Evolutionary conservation across 768 basidiomycete genomes (phyloP), one percentile per base, ranked within the genome.

Genomic region (Saitozyma sp.): DNA sequence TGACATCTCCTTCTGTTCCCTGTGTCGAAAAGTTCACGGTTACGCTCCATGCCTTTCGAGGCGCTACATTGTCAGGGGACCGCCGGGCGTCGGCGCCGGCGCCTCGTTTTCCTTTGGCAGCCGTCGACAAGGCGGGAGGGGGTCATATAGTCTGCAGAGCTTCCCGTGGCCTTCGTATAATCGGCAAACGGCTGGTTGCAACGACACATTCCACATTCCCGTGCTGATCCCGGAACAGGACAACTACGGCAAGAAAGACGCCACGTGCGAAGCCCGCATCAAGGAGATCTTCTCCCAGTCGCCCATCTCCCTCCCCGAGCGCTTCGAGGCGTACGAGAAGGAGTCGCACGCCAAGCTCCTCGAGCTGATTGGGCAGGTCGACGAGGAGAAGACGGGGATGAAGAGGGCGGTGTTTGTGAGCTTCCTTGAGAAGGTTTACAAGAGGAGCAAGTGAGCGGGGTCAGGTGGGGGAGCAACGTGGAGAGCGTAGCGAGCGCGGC

Each of bases 341-440:
- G 80, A 83, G 10, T 84, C 85, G 49, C 91, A 94, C 72, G 80
- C 79, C 64, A 82, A 83, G 70, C 79, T 99, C 66, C 88, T 83
- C 56, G 82, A 73, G 46, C 77, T 90, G 77, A 96, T 97, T 68
- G 86, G 85, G 29, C 80, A 75, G 9, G 88, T 96, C 37, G 88
- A 88, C 0, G 91, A 91, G 82, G 82, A 78, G 11, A 80, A 82
- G 63, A 79, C 79, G 9, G 80, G 74, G 40, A 73, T 86, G 60
- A 84, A 85, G 73, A 77, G 83, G 29, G 87, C 86, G 64, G 89
- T 96, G 61, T 95, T 97, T 80, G 84, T 83, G 64, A 87, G 84
- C 70, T 97, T 96, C 83, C 81, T 98, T 77, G 84, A 85, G 63
- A 98, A 98, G 84, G 94, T 98, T 42, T 85, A 85, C 79, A 85